phyloP scores from a whole-genome alignment of 305 asterid species.

The Fraxinus dipetala region DNA sequence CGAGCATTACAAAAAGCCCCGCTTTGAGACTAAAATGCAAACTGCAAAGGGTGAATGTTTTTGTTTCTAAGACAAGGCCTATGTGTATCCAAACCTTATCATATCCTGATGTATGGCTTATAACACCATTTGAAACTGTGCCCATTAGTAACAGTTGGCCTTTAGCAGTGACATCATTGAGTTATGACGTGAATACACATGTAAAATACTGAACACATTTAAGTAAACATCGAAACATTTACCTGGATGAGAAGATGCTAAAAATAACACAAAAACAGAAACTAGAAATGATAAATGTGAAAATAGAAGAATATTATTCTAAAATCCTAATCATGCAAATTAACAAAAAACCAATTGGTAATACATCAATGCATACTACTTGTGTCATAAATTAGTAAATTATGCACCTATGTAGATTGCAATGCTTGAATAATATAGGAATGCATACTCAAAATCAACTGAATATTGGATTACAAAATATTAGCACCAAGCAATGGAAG shows the following conservation, averaged over 20 bases:
- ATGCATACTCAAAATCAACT: background rate
- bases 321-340: slow-evolving; percentile 5
- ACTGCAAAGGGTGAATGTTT: background rate
- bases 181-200: background rate
- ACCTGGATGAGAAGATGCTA: background rate
- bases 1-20: background rate
- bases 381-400: background rate
- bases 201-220: background rate
- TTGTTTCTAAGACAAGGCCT: background rate
- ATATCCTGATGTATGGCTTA: background rate
- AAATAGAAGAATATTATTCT: background rate
- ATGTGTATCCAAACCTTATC: slow-evolving; percentile 11
- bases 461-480: background rate
- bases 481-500: background rate
- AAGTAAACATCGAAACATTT: background rate
- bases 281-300: background rate
- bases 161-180: slow-evolving; percentile 2
- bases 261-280: background rate
- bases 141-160: background rate
- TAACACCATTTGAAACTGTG: slow-evolving; percentile 1
- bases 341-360: background rate
- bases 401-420: background rate
- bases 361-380: background rate
- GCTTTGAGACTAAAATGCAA: background rate
- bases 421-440: background rate